These are phyloP conservation scores for Chlorella sp. DNA, from an alignment of 139 green algal genomes.

Conservation along the genomic window DNA sequence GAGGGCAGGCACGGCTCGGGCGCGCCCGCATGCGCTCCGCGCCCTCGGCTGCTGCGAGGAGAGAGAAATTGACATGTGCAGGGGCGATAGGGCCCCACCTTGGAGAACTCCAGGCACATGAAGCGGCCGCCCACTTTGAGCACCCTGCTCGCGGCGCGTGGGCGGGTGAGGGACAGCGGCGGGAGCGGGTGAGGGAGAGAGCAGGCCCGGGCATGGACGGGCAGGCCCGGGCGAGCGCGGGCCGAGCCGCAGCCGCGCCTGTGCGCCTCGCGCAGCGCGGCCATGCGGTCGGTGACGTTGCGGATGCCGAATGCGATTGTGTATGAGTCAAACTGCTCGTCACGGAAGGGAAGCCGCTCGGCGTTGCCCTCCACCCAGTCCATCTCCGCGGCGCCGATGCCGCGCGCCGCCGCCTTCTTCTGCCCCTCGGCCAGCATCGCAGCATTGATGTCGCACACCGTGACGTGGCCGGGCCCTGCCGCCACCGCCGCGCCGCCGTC, in stretches of 20 bases:
- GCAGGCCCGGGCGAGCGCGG: not conserved
- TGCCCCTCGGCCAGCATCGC: conserved; percentile 91
- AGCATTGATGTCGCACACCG: conserved; percentile 95
- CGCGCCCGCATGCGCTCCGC: too few species aligned
- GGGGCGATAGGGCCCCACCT: too few species aligned
- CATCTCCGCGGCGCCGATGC: conserved; percentile 43
- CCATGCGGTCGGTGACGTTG: conserved; percentile 88
- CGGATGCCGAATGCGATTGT: conserved; percentile 98
- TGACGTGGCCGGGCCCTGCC: conserved; percentile 36
- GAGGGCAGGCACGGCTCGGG: too few species aligned
- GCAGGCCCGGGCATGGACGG: not conserved
- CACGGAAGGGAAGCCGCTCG: conserved; percentile 82
- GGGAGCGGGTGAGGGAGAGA: not conserved
- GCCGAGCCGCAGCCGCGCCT: conserved; percentile 23
- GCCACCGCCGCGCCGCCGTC: not conserved
- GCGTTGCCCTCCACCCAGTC: conserved; percentile 88
- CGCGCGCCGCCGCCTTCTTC: conserved; percentile 55
- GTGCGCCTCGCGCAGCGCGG: conserved; percentile 84
- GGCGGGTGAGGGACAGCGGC: not conserved
- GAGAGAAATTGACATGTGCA: too few species aligned
- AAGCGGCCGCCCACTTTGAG: conserved; percentile 86
- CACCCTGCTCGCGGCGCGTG: conserved; percentile 49
- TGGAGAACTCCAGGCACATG: conserved; percentile 94
- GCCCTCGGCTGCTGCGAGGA: too few species aligned
- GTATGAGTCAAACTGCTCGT: conserved; percentile 86